Evolutionary conservation across 2,329 filamentous ascomycete genomes (phyloP).

Genomic region (Dactylonectria estremocensis): DNA sequence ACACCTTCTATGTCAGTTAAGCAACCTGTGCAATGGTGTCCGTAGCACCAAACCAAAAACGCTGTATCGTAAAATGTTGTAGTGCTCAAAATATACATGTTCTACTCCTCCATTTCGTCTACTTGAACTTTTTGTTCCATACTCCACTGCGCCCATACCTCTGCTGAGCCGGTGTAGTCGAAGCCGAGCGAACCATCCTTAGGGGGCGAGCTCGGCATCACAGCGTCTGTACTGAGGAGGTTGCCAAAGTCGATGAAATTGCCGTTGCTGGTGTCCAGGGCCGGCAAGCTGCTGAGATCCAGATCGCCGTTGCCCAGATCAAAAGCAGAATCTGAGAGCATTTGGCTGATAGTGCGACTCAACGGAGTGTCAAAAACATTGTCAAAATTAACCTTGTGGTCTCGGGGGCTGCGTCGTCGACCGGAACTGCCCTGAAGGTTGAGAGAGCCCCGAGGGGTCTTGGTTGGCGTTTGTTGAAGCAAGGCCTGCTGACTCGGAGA

Average conservation of each 20-base stretch:
- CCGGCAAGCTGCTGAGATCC: constrained; percentile 59
- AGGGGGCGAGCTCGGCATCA: constrained; percentile 66
- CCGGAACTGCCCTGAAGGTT: constrained; percentile 51
- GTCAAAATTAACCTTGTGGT: constrained; percentile 56
- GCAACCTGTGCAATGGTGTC: constrained; percentile 29
- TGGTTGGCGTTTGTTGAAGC: constrained; percentile 65
- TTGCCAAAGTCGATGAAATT: constrained; percentile 63
- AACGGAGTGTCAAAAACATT: constrained; percentile 69
- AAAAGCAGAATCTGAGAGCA: constrained; percentile 72
- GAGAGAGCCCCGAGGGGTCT: constrained; percentile 55
- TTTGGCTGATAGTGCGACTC: constrained; percentile 74
- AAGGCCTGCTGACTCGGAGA: constrained; percentile 62
- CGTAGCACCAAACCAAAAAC: constrained; percentile 38
- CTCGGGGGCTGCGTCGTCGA: constrained; percentile 61
- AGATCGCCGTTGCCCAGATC: constrained; percentile 59
- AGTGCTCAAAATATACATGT: constrained; percentile 24
- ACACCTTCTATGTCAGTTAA: constrained; percentile 27
- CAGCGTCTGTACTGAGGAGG: constrained; percentile 63
- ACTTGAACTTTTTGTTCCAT: constrained; percentile 36
- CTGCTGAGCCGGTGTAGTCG: constrained; percentile 50
- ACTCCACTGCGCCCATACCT: constrained; percentile 52
- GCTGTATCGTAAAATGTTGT: constrained; percentile 29
- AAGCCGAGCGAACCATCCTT: constrained; percentile 47
- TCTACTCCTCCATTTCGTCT: constrained; percentile 40
- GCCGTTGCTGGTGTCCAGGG: constrained; percentile 56